These are phyloP conservation scores for Solanum dulcamara DNA, from an alignment of 257 asterid genomes.

Conservation along the genomic window DNA sequence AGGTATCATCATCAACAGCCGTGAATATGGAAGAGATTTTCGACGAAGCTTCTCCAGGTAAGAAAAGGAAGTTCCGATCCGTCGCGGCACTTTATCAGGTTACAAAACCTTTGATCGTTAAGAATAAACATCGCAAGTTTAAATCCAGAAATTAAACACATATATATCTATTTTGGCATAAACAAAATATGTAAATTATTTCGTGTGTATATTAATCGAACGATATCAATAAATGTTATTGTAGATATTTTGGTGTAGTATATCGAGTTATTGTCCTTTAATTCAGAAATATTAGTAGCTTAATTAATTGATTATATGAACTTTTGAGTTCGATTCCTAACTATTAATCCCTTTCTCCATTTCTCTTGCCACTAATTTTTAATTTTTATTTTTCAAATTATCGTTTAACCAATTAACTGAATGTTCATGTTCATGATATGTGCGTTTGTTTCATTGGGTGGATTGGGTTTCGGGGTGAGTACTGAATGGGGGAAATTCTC, in stretches of 20 bases:
- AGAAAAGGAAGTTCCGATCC: constrained; percentile 38
- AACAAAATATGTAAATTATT: not conserved
- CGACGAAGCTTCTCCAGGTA: constrained; percentile 8
- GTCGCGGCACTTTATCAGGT: constrained; percentile 28
- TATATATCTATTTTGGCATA: not conserved
- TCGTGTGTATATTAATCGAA: not conserved
- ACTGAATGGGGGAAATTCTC: not conserved
- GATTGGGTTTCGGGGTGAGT: not conserved
- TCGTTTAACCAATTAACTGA: not conserved
- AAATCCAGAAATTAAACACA: not conserved
- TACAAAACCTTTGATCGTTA: constrained; percentile 20
- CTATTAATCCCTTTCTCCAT: not conserved
- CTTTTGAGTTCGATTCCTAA: not conserved
- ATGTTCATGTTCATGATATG: not conserved
- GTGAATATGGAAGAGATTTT: not conserved
- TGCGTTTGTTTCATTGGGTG: not conserved
- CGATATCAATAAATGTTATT: not conserved
- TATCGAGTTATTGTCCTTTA: not conserved
- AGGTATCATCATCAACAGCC: constrained; percentile 17
- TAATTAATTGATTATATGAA: not conserved
- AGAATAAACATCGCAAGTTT: constrained; percentile 10
- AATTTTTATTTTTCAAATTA: not conserved
- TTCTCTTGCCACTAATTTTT: not conserved
- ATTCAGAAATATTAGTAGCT: not conserved
- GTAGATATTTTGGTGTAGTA: not conserved